Evolutionary conservation across 2,329 filamentous ascomycete genomes (phyloP), one percentile per base, ranked within the genome.

Genomic region (Thelonectria discophora): DNA sequence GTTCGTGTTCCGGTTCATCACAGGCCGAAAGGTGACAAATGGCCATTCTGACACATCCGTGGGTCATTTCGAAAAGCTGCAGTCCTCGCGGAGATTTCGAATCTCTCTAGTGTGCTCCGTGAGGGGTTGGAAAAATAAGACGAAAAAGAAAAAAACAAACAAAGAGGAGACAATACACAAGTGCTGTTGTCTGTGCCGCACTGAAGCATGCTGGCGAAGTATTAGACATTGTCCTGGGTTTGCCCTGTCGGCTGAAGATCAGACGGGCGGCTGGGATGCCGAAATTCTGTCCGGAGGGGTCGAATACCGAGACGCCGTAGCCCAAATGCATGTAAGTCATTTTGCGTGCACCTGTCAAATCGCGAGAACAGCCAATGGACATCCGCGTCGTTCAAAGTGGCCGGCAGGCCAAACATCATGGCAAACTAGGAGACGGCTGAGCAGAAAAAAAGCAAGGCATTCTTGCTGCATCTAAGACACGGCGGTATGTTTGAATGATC

Each of bases 311-410:
- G 47, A 40, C 52, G 34, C 53, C 50, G 54, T 42, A 21, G 34
- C 59, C 60, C 61, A 61, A 62, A 68, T 43, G 58, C 49, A 49
- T 63, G 52, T 60, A 68, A 71, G 64, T 45, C 56, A 61, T 65
- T 63, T 42, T 46, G 54, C 8, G 49, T 40, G 58, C 64, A 53
- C 55, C 64, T 55, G 60, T 58, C 48, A 58, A 65, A 57, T 51
- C 43, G 55, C 45, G 32, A 42, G 30, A 49, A 56, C 58, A 60
- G 27, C 55, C 64, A 71, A 65, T 66, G 40, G 46, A 54, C 30
- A 9, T 5, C 37, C 52, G 45, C 54, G 34, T 18, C n/a, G 39
- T 54, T 42, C 58, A 21, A 50, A 45, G 45, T 54, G 64, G 66
- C 60, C 63, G 51, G 53, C 58, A 18, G 27, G 34, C 51, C 56